Evolutionary conservation across 1,284 basidiomycete species (phyloP).

Genomic region (Calocybe gambosa): DNA sequence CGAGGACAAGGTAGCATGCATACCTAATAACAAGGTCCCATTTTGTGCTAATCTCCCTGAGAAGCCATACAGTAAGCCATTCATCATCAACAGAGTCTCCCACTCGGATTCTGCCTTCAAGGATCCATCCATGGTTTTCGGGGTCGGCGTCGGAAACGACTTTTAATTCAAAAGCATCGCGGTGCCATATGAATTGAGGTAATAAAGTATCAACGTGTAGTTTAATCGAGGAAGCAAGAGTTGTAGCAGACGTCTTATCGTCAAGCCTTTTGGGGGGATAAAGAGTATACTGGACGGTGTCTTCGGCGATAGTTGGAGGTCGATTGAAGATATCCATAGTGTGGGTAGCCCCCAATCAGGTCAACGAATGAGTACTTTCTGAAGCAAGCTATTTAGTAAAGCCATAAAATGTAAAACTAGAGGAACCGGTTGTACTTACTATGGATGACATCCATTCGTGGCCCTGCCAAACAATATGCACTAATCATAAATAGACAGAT

Average conservation of each 20-base stretch:
- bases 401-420: too few relatives aligned
- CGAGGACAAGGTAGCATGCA: constrained; percentile 14
- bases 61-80: constrained; percentile 89
- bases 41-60: constrained; percentile 66
- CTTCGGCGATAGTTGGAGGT: constrained; percentile 76
- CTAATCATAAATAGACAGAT: too few relatives aligned
- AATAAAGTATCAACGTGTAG: constrained; percentile 54
- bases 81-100: constrained; percentile 96
- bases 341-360: neutral
- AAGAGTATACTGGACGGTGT: constrained; percentile 73
- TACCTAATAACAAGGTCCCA: constrained; percentile 79
- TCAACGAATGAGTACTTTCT: too few relatives aligned
- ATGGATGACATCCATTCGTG: too few relatives aligned
- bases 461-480: constrained; percentile 9
- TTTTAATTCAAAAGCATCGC: constrained; percentile 82
- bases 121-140: constrained; percentile 38
- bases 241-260: constrained; percentile 56
- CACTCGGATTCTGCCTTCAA: constrained; percentile 79
- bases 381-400: too few relatives aligned
- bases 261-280: constrained; percentile 49
- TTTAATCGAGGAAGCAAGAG: constrained; percentile 66
- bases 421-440: too few relatives aligned
- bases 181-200: constrained; percentile 79
- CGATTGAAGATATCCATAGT: constrained; percentile 59
- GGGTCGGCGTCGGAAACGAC: constrained; percentile 42